A percentile compares a stretch with the other conserved stretches of the same genome.
These are phyloP conservation scores for Torulaspora maleeae DNA, from an alignment of 805 yeast genomes.

Conservation along the genomic window DNA sequence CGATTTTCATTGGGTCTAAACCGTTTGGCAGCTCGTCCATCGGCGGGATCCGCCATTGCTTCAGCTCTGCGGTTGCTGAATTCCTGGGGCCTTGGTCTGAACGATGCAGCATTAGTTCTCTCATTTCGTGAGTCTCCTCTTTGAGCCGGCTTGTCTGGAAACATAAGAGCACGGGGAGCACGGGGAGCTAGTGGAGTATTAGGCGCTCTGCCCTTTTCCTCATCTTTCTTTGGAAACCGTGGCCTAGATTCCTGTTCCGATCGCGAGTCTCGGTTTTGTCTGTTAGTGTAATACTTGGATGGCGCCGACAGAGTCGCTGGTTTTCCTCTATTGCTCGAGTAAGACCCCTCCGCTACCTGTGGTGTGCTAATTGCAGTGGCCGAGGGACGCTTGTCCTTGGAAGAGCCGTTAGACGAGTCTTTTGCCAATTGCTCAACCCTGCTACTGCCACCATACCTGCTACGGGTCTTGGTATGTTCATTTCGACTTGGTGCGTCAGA, in stretches of 20 bases:
- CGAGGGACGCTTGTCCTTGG: neutral
- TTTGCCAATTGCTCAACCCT: neutral
- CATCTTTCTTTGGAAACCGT: slow-evolving; percentile 1
- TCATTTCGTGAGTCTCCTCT: slow-evolving; percentile 5
- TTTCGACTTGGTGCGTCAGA: slow-evolving; percentile 9
- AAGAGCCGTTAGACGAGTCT: neutral
- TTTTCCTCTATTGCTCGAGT: neutral
- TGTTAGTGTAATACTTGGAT: slow-evolving; percentile 3
- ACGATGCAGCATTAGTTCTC: slow-evolving; percentile 1
- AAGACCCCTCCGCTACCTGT: neutral
- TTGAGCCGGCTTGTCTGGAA: slow-evolving; percentile 15
- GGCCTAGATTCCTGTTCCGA: slow-evolving; percentile 6
- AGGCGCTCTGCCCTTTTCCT: slow-evolving; percentile 3
- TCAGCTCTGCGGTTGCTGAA: slow-evolving; percentile 4
- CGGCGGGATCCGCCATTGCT: slow-evolving; percentile 6
- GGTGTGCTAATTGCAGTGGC: neutral
- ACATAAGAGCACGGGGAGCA: slow-evolving; percentile 11
- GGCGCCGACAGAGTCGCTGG: neutral
- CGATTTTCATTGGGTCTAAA: slow-evolving; percentile 11
- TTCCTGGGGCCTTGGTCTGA: neutral
- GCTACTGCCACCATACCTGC: slow-evolving; percentile 17
- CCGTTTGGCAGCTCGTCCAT: slow-evolving; percentile 16
- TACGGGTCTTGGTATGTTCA: slow-evolving; percentile 11
- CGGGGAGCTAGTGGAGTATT: slow-evolving; percentile 8
- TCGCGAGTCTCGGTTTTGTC: slow-evolving; percentile 5